Percentiles rank a stretch among this genome's conserved stretches.
Conservation (phyloP, 2,329 filamentous ascomycete species). For the Cercospora zeina region DNA sequence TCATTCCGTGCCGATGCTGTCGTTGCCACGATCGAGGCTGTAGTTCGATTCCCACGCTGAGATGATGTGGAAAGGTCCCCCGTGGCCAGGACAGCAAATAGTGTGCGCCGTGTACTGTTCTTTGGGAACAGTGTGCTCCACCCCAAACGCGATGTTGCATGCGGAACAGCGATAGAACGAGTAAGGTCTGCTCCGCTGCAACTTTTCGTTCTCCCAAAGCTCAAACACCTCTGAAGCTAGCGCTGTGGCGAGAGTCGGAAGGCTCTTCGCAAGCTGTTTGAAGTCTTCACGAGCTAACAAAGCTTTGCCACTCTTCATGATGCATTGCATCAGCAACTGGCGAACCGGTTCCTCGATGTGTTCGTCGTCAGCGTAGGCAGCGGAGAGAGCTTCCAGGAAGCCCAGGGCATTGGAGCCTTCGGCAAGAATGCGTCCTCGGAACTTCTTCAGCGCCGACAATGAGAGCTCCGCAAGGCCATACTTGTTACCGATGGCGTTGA, state of each 20-base stretch:
- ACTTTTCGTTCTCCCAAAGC: background rate
- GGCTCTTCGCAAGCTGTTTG: background rate
- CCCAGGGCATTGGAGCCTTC: background rate
- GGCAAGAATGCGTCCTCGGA: background rate
- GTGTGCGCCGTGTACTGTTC: background rate
- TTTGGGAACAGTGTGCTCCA: background rate
- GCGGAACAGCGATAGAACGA: background rate
- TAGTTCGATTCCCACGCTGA: background rate
- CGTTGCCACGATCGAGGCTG: background rate
- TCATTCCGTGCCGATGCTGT: too few species aligned
- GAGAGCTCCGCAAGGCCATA: conserved; percentile 11
- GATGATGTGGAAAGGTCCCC: background rate
- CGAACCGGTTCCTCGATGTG: background rate
- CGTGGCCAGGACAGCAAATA: background rate
- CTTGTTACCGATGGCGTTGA: conserved; percentile 16
- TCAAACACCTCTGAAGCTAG: conserved; percentile 1
- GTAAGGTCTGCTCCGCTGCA: background rate
- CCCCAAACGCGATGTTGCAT: background rate
- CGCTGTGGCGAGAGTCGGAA: conserved; percentile 3
- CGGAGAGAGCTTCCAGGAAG: background rate
- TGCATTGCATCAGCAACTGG: background rate
- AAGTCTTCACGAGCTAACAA: background rate
- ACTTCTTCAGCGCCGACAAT: conserved; percentile 9
- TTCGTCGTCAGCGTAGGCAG: background rate
- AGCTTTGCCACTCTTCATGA: background rate